Evolutionary conservation across 352 stramenopile genomes (phyloP).

Genomic region (Phytophthora sp.): DNA sequence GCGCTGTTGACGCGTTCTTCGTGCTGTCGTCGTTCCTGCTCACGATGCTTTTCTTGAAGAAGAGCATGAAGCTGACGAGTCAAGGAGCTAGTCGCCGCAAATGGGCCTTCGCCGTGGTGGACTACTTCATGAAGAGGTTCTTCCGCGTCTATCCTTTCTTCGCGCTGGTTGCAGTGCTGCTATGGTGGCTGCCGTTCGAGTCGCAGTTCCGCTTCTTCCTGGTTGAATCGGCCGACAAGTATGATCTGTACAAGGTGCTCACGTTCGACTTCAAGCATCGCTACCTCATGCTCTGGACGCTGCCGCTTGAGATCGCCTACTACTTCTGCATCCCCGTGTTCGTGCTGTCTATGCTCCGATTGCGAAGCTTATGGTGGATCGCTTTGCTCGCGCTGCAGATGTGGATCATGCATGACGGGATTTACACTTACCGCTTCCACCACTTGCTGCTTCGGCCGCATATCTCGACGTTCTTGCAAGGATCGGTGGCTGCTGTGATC

Average conservation of each 20-base stretch:
- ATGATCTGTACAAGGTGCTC: conserved; percentile 39
- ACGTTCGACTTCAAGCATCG: conserved; percentile 25
- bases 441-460: conserved; percentile 36
- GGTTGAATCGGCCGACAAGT: conserved; percentile 16
- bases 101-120: conserved; percentile 16
- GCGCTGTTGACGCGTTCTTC: conserved; percentile 31
- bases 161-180: conserved; percentile 19
- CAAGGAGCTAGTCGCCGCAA: conserved; percentile 15
- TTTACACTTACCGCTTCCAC: conserved; percentile 20
- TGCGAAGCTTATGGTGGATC: conserved; percentile 14
- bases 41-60: conserved; percentile 25
- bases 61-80: conserved; percentile 16
- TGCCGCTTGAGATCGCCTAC: conserved; percentile 41
- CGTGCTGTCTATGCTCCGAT: conserved; percentile 13
- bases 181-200: conserved; percentile 26
- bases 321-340: conserved; percentile 47
- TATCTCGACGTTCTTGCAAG: conserved; percentile 40
- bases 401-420: conserved; percentile 26
- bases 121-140: conserved; percentile 51
- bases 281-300: conserved; percentile 20
- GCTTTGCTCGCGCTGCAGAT: conserved; percentile 5
- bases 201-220: conserved; percentile 25
- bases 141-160: conserved; percentile 62
- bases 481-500: conserved; percentile 37
- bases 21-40: conserved; percentile 31